Percentiles rank a stretch among this genome's conserved stretches.
Conservation (phyloP, 768 basidiomycete species). For the Coprinellus micaceus region DNA sequence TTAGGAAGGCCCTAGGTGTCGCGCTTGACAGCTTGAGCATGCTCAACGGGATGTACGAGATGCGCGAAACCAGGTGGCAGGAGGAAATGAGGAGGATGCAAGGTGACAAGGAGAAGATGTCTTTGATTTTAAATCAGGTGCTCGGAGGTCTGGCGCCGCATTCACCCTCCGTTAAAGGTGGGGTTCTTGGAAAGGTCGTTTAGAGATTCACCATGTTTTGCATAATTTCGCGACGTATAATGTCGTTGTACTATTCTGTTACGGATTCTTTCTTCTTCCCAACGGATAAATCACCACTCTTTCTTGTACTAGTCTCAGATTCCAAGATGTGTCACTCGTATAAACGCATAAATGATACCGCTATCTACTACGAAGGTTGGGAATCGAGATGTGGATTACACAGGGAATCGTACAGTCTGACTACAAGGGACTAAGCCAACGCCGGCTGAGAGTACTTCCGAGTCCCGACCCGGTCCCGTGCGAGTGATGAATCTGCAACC, state of each 20-base stretch:
- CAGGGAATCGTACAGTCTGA: no score
- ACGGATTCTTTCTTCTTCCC: neutral
- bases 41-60: slow-evolving; percentile 62
- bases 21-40: slow-evolving; percentile 64
- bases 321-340: no score
- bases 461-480: no score
- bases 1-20: slow-evolving; percentile 64
- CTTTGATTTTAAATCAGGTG: slow-evolving; percentile 62
- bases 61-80: slow-evolving; percentile 64
- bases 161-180: neutral
- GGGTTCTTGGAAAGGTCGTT: neutral
- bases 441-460: no score
- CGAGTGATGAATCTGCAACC: no score
- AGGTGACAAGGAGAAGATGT: slow-evolving; percentile 66
- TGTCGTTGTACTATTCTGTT: neutral
- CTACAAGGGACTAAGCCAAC: no score
- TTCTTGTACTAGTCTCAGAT: no score
- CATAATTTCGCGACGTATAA: neutral
- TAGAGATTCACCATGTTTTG: neutral
- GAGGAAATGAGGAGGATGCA: slow-evolving; percentile 65
- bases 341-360: no score
- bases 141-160: slow-evolving; percentile 29
- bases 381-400: no score
- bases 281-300: neutral
- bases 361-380: no score